Conservation (phyloP, 352 stramenopile genomes). For the Phytophthora sansomeana region DNA sequence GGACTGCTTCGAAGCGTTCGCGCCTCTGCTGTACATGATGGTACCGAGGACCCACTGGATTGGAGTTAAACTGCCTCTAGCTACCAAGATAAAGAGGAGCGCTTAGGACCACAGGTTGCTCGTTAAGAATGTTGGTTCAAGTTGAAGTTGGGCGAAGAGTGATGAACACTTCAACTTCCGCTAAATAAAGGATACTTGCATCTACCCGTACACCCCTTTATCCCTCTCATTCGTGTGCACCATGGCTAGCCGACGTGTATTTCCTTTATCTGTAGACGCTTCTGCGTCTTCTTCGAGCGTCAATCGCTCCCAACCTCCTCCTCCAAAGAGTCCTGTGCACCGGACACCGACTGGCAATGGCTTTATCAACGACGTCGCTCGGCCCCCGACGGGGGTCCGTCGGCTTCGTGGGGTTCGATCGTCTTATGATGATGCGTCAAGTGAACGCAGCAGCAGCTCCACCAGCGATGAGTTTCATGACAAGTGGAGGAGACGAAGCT, state of each 20-base stretch:
- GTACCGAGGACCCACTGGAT: neutral
- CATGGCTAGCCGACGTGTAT: conserved; percentile 46
- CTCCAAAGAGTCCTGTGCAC: conserved; percentile 61
- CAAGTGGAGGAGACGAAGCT: conserved; percentile 33
- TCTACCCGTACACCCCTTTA: no score
- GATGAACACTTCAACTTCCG: conserved; percentile 20
- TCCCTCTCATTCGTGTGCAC: neutral
- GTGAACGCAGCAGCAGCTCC: conserved; percentile 50
- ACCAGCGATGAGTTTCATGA: neutral
- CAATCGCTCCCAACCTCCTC: conserved; percentile 35
- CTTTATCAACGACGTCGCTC: conserved; percentile 23
- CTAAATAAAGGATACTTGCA: conserved; percentile 25
- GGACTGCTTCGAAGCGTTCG: no score
- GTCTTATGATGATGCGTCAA: conserved; percentile 60
- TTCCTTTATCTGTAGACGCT: conserved; percentile 53
- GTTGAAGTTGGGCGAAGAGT: conserved; percentile 23
- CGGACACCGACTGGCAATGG: conserved; percentile 19
- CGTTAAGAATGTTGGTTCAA: conserved; percentile 7
- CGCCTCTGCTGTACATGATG: neutral
- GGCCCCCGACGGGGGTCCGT: conserved; percentile 26
- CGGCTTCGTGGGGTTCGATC: conserved; percentile 44
- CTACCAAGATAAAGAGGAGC: no score
- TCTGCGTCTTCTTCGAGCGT: neutral
- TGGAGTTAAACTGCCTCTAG: no score
- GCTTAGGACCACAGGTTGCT: no score